Base-by-base conservation (phyloP, 108 stramenopile species). In the Fragilaria crotonensis region DNA sequence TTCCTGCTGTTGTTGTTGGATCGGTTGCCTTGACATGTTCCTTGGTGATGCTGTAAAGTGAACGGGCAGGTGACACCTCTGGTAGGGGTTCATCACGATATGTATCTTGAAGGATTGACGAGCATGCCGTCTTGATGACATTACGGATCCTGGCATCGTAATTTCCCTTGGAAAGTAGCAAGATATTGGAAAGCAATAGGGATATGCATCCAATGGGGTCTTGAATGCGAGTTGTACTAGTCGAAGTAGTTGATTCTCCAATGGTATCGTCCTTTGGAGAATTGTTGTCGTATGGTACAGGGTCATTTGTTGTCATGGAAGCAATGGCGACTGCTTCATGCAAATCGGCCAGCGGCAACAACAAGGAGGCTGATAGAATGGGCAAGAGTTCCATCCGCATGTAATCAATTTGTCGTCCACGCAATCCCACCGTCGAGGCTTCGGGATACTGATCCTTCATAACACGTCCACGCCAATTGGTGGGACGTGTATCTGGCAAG, bases 71-170 rank as follows among this genome's bases (percentile, higher is more conserved):
- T 25, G 51, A 52, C 18, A 18, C 25, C 18, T 52, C 51, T 26
- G 18, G 17, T 1, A 18, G 1, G 2, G 18, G 21, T 3, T 52
- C 51, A 3, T 52, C 25, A 2, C 21, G 3, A 25, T 26, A 25
- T 3, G 22, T 25, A 18, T 52, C 25, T 25, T 26, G 18, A 41
- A 77, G 57, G 3, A 76, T 31, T 55, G 68, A 66, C 1, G 77
- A 64, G 51, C 72, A 80, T 14, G 75, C 72, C 48, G 63, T 64
- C 59, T 77, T 73, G 29, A 80, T 55, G 0, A 80, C 76, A 58
- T 80, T 72, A 31, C 79, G 60, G 18, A 80, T 61, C 33, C 79
- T 56, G 2, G 73, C 79, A 64, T 80, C 79, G 52, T 77, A 80
- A 14, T 41, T 41, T 41, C 36, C 36, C 36, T 41, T 41, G 7